Conservation (phyloP, 768 basidiomycete genomes). For the Scleroderma citrinum region DNA sequence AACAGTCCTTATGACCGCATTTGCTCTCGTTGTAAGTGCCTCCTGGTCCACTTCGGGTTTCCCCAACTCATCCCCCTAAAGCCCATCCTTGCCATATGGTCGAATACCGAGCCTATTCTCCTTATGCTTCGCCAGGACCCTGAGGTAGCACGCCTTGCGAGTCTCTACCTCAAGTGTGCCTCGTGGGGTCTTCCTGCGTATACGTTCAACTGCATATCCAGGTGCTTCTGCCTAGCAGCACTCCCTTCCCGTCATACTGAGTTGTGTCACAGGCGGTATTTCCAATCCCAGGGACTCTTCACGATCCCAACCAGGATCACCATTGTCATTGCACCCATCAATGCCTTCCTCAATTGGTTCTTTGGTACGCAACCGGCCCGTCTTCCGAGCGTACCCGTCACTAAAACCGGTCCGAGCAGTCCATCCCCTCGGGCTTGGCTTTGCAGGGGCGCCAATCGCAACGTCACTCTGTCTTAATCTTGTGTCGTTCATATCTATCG, state of each 20-base stretch:
- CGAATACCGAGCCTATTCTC: slow-evolving; percentile 74
- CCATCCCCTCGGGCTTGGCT: slow-evolving; percentile 69
- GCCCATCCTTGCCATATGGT: slow-evolving; percentile 69
- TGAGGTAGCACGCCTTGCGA: slow-evolving; percentile 74
- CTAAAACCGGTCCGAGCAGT: slow-evolving; percentile 11
- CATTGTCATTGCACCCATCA: slow-evolving; percentile 77
- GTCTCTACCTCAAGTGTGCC: slow-evolving; percentile 69
- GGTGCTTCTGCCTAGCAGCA: slow-evolving; percentile 24
- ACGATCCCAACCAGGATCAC: slow-evolving; percentile 80
- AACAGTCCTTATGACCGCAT: slow-evolving; percentile 56
- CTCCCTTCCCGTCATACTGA: not conserved
- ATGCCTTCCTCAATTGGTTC: slow-evolving; percentile 74
- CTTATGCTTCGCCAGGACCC: slow-evolving; percentile 74
- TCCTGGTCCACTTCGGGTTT: not conserved
- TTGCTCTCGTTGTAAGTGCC: slow-evolving; percentile 51
- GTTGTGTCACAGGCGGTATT: slow-evolving; percentile 32
- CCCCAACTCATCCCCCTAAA: slow-evolving; percentile 9
- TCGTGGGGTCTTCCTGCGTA: slow-evolving; percentile 78
- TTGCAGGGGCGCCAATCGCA: slow-evolving; percentile 87
- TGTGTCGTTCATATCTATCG: slow-evolving; percentile 55
- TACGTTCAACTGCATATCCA: slow-evolving; percentile 48
- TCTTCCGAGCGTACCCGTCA: slow-evolving; percentile 3
- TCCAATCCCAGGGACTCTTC: slow-evolving; percentile 86
- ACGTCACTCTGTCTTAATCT: slow-evolving; percentile 87
- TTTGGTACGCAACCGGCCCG: slow-evolving; percentile 51